These are phyloP conservation scores for Ogataea hybrid DNA, from an alignment of 1,139 yeast species.

Conservation along the genomic window DNA sequence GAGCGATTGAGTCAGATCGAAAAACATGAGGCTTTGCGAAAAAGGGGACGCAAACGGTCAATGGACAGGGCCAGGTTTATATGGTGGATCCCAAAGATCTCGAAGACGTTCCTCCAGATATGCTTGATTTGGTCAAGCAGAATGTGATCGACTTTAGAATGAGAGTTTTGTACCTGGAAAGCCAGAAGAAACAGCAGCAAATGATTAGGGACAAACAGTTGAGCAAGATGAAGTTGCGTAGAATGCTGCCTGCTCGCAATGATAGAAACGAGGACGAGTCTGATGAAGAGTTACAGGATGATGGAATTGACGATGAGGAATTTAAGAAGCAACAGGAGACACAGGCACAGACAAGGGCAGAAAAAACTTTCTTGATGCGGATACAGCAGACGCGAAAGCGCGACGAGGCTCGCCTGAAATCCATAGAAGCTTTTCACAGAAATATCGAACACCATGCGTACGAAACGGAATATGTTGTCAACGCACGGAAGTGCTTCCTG, in stretches of 20 bases:
- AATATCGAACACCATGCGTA: conserved; percentile 25
- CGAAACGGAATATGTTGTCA: conserved; percentile 18
- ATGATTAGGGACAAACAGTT: conserved; percentile 49
- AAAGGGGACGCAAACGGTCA: neutral
- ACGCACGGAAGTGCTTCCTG: conserved; percentile 36
- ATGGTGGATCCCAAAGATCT: conserved; percentile 60
- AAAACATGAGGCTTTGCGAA: neutral
- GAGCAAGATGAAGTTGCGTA: conserved; percentile 49
- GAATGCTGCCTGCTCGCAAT: conserved; percentile 38
- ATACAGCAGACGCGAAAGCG: conserved; percentile 19
- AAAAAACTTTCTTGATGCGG: conserved; percentile 21
- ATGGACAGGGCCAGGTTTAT: conserved; percentile 36
- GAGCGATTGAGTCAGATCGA: conserved; percentile 3
- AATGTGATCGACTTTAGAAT: conserved; percentile 65
- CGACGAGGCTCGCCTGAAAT: conserved; percentile 24
- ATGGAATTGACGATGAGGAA: conserved; percentile 15
- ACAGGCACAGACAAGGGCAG: conserved; percentile 27
- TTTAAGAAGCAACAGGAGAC: conserved; percentile 24
- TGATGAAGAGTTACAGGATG: conserved; percentile 18
- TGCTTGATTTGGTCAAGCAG: conserved; percentile 54
- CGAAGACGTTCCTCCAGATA: conserved; percentile 58
- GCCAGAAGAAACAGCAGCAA: conserved; percentile 52
- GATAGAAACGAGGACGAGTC: conserved; percentile 25
- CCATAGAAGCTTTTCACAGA: conserved; percentile 24
- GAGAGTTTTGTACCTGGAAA: conserved; percentile 56